phyloP scores from a whole-genome alignment of 192 early-diverging fungal species.

The Coemansia sp. region DNA sequence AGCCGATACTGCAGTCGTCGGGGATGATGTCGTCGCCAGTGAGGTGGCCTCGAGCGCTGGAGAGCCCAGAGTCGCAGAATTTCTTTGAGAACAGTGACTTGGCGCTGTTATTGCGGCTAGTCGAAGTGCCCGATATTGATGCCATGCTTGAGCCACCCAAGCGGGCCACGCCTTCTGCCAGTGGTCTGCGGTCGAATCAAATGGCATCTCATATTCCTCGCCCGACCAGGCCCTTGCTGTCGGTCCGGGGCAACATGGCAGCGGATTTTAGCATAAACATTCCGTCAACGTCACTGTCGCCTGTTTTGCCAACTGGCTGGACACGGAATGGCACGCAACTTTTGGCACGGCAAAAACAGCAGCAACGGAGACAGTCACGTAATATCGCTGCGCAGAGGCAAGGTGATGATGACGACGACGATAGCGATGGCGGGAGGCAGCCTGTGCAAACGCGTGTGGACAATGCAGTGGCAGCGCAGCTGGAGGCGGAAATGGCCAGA shows the following conservation, averaged over 20 bases:
- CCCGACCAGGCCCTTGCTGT: not conserved
- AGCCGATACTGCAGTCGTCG: not conserved
- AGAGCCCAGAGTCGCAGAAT: slow-evolving; percentile 9
- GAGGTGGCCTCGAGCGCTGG: not conserved
- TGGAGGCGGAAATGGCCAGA: slow-evolving; percentile 16
- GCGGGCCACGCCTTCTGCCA: not conserved
- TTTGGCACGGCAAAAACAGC: not conserved
- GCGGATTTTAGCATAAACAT: slow-evolving; percentile 45
- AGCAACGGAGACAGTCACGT: slow-evolving; percentile 20
- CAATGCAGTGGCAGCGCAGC: slow-evolving; percentile 4
- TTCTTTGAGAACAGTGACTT: slow-evolving; percentile 41
- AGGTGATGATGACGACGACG: not conserved
- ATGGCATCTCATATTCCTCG: not conserved
- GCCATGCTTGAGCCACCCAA: slow-evolving; percentile 9
- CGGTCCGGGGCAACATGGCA: not conserved
- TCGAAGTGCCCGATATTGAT: slow-evolving; percentile 14
- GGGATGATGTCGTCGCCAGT: too few species aligned
- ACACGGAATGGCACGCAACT: not conserved
- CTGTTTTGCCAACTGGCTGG: slow-evolving; percentile 20
- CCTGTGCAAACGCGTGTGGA: slow-evolving; percentile 2
- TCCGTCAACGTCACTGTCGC: slow-evolving; percentile 44
- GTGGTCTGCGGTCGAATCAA: not conserved
- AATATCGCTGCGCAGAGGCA: too few species aligned
- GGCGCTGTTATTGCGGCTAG: slow-evolving; percentile 24
- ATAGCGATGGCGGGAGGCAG: not conserved